phyloP scores from a whole-genome alignment of 2,329 filamentous ascomycete species.

The Neonectria coccinea region DNA sequence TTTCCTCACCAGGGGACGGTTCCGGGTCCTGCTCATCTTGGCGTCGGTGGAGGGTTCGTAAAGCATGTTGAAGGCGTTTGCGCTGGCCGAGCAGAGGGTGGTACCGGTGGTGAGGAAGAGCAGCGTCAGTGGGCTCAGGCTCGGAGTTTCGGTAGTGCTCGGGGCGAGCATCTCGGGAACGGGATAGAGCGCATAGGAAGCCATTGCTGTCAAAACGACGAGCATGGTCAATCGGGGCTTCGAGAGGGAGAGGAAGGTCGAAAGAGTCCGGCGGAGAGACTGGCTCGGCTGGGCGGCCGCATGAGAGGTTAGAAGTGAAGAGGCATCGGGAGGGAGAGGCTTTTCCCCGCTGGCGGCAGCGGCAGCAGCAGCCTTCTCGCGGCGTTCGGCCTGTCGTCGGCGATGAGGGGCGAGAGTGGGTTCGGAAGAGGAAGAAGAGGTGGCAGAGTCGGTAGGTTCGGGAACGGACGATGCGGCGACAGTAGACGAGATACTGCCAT shows the following conservation, averaged over 20 bases:
- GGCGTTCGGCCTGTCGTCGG: conserved; percentile 48
- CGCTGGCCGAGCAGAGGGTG: conserved; percentile 86
- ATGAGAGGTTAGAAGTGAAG: conserved; percentile 65
- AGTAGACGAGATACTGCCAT: conserved; percentile 46
- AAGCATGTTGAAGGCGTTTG: conserved; percentile 97
- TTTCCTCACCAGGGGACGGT: conserved; percentile 86
- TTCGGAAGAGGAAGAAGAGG: conserved; percentile 38
- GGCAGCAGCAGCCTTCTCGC: conserved; percentile 38
- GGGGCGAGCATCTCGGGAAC: conserved; percentile 86
- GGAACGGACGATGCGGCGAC: conserved; percentile 38
- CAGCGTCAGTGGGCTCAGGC: conserved; percentile 89
- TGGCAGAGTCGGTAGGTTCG: conserved; percentile 32
- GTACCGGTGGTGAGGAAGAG: conserved; percentile 93
- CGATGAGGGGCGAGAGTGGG: conserved; percentile 50
- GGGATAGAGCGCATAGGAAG: conserved; percentile 92
- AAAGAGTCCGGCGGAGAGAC: conserved; percentile 74
- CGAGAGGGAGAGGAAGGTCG: conserved; percentile 89
- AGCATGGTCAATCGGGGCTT: conserved; percentile 94
- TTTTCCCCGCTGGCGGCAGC: conserved; percentile 35
- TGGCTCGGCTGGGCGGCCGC: conserved; percentile 62
- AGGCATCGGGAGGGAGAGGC: conserved; percentile 62
- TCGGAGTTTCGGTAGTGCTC: conserved; percentile 75
- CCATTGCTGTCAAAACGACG: conserved; percentile 90
- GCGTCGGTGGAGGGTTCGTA: conserved; percentile 92
- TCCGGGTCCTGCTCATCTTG: conserved; percentile 92